Evolutionary conservation across 306 rosid genomes (phyloP).

Genomic region (Corylus heterophylla): DNA sequence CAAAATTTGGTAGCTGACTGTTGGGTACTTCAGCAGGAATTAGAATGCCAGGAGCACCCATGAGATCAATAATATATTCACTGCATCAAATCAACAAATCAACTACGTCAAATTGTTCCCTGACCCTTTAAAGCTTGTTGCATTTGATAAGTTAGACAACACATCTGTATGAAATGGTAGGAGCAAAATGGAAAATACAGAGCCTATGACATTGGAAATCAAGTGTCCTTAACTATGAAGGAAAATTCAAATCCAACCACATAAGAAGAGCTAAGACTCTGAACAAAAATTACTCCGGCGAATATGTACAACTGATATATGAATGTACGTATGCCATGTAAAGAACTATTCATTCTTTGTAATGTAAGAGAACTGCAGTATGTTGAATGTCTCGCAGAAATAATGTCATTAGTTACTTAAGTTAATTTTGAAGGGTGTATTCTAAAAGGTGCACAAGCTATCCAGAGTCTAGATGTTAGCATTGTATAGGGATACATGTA

Average conservation of each 20-base stretch:
- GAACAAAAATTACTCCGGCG: neutral
- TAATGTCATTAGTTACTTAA: neutral
- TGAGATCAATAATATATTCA: conserved; percentile 93
- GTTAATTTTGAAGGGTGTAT: neutral
- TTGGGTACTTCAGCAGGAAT: conserved; percentile 96
- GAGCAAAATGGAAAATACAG: neutral
- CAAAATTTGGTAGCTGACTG: conserved; percentile 71
- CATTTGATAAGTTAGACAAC: conserved; percentile 3
- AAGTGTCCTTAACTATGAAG: conserved; percentile 14
- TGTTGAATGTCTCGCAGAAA: neutral
- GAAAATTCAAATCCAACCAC: conserved; percentile 22
- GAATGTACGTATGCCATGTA: neutral
- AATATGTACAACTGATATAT: neutral
- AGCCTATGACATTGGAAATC: conserved; percentile 11
- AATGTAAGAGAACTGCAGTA: neutral
- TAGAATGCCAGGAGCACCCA: conserved; percentile 98
- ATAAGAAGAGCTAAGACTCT: conserved; percentile 9
- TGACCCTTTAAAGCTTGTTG: conserved; percentile 21
- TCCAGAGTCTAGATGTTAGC: neutral
- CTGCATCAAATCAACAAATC: conserved; percentile 58
- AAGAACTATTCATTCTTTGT: neutral
- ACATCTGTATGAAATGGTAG: neutral
- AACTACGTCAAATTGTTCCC: conserved; percentile 29
- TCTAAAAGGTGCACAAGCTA: neutral
- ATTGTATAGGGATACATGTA: neutral